Evolutionary conservation across 305 asterid species (phyloP).

Genomic region (Fraxinus latifolia): DNA sequence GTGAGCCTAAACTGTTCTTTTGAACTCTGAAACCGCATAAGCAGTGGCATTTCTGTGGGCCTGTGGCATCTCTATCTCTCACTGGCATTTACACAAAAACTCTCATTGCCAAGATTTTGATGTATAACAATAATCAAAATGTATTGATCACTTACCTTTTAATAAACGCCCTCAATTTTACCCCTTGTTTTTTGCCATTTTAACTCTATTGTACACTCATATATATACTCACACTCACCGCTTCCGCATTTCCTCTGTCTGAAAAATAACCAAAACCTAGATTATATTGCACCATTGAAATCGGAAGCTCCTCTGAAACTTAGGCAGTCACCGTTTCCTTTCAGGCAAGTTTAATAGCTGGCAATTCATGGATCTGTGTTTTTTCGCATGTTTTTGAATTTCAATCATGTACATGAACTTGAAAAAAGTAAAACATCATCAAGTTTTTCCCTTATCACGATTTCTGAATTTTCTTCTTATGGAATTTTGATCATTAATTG

Average conservation of each 20-base stretch:
- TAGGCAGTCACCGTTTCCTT: conserved; percentile 25
- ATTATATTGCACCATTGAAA: conserved; percentile 19
- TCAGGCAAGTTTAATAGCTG: conserved; percentile 26
- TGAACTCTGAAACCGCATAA: conserved; percentile 45
- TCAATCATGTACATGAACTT: conserved; percentile 18
- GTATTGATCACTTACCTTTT: conserved; percentile 21
- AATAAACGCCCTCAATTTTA: neutral
- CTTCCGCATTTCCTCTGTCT: conserved; percentile 25
- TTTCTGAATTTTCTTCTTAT: neutral
- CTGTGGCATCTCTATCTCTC: conserved; percentile 29
- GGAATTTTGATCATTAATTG: neutral
- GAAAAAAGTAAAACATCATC: neutral
- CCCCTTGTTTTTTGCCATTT: neutral
- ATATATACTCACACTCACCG: conserved; percentile 7
- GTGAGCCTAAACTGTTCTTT: conserved; percentile 16
- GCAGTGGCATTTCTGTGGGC: conserved; percentile 28
- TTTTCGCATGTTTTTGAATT: conserved; percentile 14
- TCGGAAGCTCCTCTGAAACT: conserved; percentile 6
- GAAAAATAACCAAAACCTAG: conserved; percentile 10
- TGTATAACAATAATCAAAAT: conserved; percentile 5
- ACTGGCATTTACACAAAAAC: conserved; percentile 28
- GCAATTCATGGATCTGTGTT: conserved; percentile 2
- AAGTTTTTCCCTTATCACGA: neutral
- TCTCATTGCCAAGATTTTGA: conserved; percentile 32
- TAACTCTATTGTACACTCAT: conserved; percentile 5